A percentile compares a stretch with the other conserved stretches of the same genome.
phyloP scores from a whole-genome alignment of 1,284 basidiomycete genomes.

The Ganoderma boninense region DNA sequence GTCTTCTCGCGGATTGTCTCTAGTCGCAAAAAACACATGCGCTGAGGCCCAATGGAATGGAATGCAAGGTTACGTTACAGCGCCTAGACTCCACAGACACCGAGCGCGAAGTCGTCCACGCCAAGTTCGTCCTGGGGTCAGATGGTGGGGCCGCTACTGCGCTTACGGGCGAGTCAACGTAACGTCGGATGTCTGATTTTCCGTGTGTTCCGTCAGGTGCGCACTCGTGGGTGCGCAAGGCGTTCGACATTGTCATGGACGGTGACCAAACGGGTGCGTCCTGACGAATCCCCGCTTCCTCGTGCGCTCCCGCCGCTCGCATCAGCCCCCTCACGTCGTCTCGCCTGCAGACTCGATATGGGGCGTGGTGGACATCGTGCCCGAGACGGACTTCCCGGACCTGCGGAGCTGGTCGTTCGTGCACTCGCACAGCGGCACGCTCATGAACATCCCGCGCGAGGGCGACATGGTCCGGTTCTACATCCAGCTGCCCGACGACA shows the following conservation, averaged over 20 bases:
- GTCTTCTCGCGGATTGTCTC: conserved; percentile 12
- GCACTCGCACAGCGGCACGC: conserved; percentile 61
- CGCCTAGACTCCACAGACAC: conserved; percentile 39
- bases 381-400: conserved; percentile 83
- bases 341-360: conserved; percentile 66
- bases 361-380: conserved; percentile 80
- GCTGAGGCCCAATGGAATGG: neutral
- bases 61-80: conserved; percentile 46
- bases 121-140: conserved; percentile 63
- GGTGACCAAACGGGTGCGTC: conserved; percentile 74
- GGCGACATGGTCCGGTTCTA: conserved; percentile 78
- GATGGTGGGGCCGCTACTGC: conserved; percentile 48
- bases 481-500: conserved; percentile 74
- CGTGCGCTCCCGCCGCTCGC: neutral
- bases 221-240: conserved; percentile 83
- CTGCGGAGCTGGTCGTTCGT: conserved; percentile 75
- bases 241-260: conserved; percentile 75
- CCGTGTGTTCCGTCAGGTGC: conserved; percentile 54
- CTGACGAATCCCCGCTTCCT: neutral
- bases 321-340: neutral
- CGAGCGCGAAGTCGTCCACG: conserved; percentile 54
- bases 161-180: neutral
- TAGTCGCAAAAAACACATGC: neutral
- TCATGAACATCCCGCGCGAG: conserved; percentile 83
- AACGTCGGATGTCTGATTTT: neutral